Evolutionary conservation across 2,329 filamentous ascomycete species (phyloP).

Genomic region (Trichophyton benhamiae): DNA sequence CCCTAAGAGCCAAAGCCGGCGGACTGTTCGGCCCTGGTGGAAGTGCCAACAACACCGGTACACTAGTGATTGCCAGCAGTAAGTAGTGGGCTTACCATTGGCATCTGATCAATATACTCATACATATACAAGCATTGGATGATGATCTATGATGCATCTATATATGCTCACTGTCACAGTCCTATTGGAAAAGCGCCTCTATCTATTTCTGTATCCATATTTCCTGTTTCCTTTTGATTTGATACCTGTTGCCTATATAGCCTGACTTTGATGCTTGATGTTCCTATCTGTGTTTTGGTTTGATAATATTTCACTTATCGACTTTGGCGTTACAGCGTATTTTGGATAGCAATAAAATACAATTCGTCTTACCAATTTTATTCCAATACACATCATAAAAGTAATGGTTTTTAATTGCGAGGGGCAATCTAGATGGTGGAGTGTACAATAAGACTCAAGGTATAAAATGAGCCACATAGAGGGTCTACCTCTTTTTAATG

Average conservation of each 20-base stretch:
- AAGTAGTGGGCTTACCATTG: neutral
- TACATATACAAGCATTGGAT: neutral
- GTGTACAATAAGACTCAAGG: neutral
- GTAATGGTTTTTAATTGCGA: neutral
- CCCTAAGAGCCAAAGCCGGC: conserved; percentile 49
- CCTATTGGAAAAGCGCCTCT: too few species aligned
- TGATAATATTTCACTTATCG: neutral
- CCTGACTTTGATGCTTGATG: too few species aligned
- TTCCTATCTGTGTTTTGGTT: neutral
- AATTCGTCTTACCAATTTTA: too few species aligned
- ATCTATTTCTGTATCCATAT: too few species aligned
- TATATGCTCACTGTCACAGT: neutral
- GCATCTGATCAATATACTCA: neutral
- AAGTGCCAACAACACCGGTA: neutral
- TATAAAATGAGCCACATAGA: neutral
- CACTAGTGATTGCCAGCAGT: neutral
- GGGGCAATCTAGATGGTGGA: neutral
- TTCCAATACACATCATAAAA: neutral
- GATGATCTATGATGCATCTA: too few species aligned
- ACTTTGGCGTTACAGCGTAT: neutral
- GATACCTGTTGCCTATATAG: too few species aligned
- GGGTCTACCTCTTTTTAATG: conserved; percentile 49
- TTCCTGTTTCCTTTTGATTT: too few species aligned
- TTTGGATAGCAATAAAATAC: neutral
- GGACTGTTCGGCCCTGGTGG: neutral